Conservation (phyloP, 352 stramenopile genomes). For the Sclerospora graminicola region DNA sequence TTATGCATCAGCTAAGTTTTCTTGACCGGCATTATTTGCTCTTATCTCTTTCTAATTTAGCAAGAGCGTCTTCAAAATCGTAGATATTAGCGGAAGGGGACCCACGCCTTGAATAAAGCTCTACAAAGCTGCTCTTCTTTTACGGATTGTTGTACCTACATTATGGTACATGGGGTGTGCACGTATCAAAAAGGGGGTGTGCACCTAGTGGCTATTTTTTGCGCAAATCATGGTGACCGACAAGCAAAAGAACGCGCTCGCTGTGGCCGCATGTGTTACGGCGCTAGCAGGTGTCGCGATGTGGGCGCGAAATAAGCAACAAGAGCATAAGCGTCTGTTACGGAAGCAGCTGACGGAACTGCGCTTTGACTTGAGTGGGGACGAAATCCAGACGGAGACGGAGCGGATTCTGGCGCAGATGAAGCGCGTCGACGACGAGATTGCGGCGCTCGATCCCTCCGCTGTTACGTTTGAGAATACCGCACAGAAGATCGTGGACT, state of each 20-base stretch:
- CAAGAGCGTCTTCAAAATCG: too few species aligned
- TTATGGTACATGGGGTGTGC: too few species aligned
- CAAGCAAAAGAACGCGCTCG: constrained; percentile 54
- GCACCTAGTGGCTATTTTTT: too few species aligned
- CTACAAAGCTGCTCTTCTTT: too few species aligned
- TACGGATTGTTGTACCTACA: too few species aligned
- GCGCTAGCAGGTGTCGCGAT: constrained; percentile 39
- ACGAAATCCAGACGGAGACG: constrained; percentile 65
- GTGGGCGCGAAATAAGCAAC: constrained; percentile 40
- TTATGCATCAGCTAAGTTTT: too few species aligned
- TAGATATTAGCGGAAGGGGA: too few species aligned
- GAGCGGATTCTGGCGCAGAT: constrained; percentile 54
- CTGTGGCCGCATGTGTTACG: constrained; percentile 34
- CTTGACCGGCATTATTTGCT: too few species aligned
- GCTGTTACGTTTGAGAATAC: constrained; percentile 52
- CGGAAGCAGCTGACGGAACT: constrained; percentile 52
- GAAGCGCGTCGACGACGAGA: constrained; percentile 58
- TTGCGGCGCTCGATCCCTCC: constrained; percentile 32
- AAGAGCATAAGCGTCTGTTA: constrained; percentile 23
- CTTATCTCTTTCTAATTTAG: too few species aligned
- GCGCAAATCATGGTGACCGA: constrained; percentile 4
- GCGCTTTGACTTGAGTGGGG: constrained; percentile 62
- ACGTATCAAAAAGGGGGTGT: too few species aligned
- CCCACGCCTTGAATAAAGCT: too few species aligned
- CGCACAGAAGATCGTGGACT: constrained; percentile 68